Percentiles rank a stretch among this genome's conserved stretches.
phyloP scores from a whole-genome alignment of 129 eudicot species.

The Flaveria brownii region DNA sequence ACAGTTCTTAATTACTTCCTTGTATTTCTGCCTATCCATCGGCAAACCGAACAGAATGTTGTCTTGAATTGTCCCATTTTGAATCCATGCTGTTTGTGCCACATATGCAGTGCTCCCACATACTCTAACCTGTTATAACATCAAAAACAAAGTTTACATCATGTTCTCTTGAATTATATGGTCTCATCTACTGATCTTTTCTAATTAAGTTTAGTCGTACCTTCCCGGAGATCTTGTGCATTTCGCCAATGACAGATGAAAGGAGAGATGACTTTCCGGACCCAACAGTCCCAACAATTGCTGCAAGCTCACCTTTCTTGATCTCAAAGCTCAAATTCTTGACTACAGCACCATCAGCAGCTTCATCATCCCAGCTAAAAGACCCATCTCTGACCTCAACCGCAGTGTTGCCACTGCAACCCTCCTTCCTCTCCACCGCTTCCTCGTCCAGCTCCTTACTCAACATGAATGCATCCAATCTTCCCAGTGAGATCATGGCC shows the following conservation, averaged over 20 bases:
- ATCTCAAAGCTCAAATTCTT: constrained; percentile 50
- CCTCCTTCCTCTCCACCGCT: constrained; percentile 60
- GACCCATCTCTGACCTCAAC: constrained; percentile 59
- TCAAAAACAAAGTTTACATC: constrained; percentile 13
- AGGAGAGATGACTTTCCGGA: constrained; percentile 83
- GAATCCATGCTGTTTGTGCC: constrained; percentile 91
- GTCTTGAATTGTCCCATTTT: constrained; percentile 67
- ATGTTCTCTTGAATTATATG: neutral
- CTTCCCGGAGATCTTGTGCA: constrained; percentile 71
- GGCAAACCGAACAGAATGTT: constrained; percentile 79
- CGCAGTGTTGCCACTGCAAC: constrained; percentile 51
- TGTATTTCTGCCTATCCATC: constrained; percentile 60
- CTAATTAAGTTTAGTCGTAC: constrained; percentile 23
- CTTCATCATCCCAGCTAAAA: constrained; percentile 84
- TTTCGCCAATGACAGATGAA: constrained; percentile 71
- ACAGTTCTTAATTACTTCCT: constrained; percentile 59
- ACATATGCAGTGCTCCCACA: constrained; percentile 93
- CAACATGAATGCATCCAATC: constrained; percentile 67
- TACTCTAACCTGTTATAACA: constrained; percentile 59
- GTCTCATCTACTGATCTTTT: neutral
- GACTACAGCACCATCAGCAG: constrained; percentile 42
- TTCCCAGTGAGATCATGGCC: constrained; percentile 78
- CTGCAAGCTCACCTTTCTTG: constrained; percentile 62
- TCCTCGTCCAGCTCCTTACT: constrained; percentile 71
- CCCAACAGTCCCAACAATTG: constrained; percentile 80